These are phyloP conservation scores for Cytospora piceae DNA, from an alignment of 2,329 filamentous ascomycete genomes.

Conservation along the genomic window DNA sequence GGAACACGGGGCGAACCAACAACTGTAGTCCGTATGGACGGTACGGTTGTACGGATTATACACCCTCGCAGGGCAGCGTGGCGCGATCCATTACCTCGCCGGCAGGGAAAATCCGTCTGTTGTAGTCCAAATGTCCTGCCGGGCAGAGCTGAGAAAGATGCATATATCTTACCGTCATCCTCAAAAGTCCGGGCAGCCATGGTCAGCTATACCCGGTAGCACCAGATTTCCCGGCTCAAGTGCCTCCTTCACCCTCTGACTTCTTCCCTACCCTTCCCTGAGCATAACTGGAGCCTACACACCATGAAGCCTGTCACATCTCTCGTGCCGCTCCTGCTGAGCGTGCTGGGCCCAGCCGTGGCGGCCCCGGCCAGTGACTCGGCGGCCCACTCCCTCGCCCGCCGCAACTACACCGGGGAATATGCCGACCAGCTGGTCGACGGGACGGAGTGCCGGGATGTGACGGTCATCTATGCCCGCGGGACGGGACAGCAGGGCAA, in stretches of 20 bases:
- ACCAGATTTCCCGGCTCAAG: neutral
- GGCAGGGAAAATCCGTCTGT: neutral
- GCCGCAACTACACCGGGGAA: neutral
- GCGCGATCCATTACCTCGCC: neutral
- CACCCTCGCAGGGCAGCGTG: neutral
- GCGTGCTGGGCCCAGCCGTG: neutral
- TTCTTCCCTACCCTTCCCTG: neutral
- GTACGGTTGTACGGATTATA: neutral
- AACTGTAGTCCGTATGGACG: neutral
- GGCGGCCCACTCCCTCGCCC: neutral
- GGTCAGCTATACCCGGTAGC: neutral
- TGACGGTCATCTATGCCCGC: slow-evolving; percentile 28
- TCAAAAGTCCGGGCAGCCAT: neutral
- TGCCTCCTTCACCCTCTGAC: neutral
- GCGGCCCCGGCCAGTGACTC: neutral
- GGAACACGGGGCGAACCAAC: neutral
- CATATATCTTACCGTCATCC: neutral
- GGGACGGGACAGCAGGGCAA: slow-evolving; percentile 28
- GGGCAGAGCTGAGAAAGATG: neutral
- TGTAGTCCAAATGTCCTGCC: neutral
- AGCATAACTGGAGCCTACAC: neutral
- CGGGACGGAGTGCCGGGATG: slow-evolving; percentile 27
- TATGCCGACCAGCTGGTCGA: slow-evolving; percentile 26
- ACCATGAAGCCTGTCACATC: neutral
- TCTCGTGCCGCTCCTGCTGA: neutral